These are phyloP conservation scores for Fraxinus paxiana DNA, from an alignment of 305 asterid species.

Conservation along the genomic window DNA sequence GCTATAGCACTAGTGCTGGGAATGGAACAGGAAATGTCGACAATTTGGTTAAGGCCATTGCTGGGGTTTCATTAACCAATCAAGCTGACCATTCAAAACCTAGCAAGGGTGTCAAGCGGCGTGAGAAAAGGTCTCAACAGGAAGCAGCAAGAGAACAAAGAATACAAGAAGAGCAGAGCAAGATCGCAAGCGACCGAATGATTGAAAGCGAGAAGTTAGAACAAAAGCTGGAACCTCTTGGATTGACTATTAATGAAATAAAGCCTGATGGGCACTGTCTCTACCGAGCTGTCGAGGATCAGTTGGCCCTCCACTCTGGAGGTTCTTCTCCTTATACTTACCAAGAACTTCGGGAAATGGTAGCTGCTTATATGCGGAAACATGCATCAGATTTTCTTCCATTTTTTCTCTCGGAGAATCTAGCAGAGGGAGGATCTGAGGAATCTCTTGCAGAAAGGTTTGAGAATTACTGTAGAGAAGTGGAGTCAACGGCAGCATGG, in stretches of 20 bases:
- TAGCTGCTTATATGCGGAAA: constrained; percentile 74
- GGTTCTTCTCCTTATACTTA: constrained; percentile 60
- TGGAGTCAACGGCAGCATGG: constrained; percentile 91
- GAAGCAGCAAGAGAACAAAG: constrained; percentile 92
- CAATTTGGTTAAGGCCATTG: constrained; percentile 72
- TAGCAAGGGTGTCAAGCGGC: constrained; percentile 66
- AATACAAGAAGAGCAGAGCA: constrained; percentile 81
- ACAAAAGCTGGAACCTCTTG: constrained; percentile 75
- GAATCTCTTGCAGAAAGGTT: constrained; percentile 54
- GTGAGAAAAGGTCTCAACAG: constrained; percentile 79
- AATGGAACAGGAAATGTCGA: constrained; percentile 58
- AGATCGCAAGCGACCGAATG: constrained; percentile 53
- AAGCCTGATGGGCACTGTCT: constrained; percentile 96
- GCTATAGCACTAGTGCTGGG: constrained; percentile 36
- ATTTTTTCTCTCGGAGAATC: constrained; percentile 62
- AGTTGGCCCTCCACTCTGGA: constrained; percentile 51
- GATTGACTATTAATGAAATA: constrained; percentile 66
- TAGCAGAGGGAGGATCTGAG: constrained; percentile 42
- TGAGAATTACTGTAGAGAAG: constrained; percentile 72
- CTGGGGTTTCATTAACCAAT: constrained; percentile 66
- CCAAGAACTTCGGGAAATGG: constrained; percentile 76
- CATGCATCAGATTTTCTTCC: constrained; percentile 67
- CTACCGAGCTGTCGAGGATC: constrained; percentile 89
- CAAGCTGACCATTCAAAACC: constrained; percentile 58
- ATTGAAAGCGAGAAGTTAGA: constrained; percentile 63